Evolutionary conservation across 129 eudicot genomes (phyloP), one percentile per base, ranked within the genome.

Genomic region (Artemisia annua): DNA sequence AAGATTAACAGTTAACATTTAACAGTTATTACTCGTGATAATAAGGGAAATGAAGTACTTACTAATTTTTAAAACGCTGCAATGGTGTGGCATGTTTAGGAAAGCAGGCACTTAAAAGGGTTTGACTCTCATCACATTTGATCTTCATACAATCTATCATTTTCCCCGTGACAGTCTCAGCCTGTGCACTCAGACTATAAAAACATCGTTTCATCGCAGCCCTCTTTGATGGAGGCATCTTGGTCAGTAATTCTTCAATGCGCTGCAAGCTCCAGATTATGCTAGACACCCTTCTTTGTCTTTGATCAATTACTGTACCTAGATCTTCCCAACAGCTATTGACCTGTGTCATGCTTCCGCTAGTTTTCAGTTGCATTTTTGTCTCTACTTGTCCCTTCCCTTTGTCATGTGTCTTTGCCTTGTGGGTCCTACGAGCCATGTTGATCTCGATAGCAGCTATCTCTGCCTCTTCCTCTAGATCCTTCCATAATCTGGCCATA

Each of bases 181-280:
- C 72, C 1, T 67, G 44, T 20, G 30, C 59, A 22, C 72, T 20
- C 59, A 50, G 4, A 20, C 49, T 62, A 62, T 46, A 15, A 63
- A 28, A 63, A 63, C 50, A 63, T 63, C 48, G 10, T 32, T 63
- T 5, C n/a, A 67, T 22, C 72, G 12, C 11, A 67, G 2, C 72
- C 19, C 1, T 13, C 59, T 67, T 15, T 24, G 48, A 22, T 50
- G 20, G 22, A 5, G 60, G 18, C 72, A 67, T 18, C 22, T 24
- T 10, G 13, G 5, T 49, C 44, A 67, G 28, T n/a, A 67, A 50
- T 67, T 15, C 72, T 67, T 67, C 48, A 15, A 50, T 67, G 48
- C 19, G 10, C 61, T 68, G 16, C 49, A 63, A 32, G 3, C n/a
- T 7, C 7, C 10, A 7, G 15, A 68, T 7, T 11, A 68, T 24